Evolutionary conservation across 208 protist genomes (phyloP), one percentile per base, ranked within the genome.

Genomic region (Acanthamoeba castellanii): DNA sequence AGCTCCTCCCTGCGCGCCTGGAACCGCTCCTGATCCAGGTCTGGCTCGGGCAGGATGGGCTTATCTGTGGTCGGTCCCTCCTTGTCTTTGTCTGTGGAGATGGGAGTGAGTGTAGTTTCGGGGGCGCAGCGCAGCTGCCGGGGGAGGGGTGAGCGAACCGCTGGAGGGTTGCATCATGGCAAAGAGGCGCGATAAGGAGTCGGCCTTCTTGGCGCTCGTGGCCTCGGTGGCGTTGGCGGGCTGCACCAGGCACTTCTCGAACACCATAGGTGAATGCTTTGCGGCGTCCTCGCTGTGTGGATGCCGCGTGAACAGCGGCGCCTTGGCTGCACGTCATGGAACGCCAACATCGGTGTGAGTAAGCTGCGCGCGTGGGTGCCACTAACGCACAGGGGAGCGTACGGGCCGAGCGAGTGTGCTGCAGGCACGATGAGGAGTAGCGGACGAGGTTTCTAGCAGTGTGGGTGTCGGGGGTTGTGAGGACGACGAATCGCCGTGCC

Each of bases 401-500:
- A 85, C 76, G 14, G 20, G 22, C 47, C 0, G 76, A 13, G 9
- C 76, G 34, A 30, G 76, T 32, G 9, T 85, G 42, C 76, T 85
- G 76, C 45, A 85, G 47, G 42, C 76, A 85, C 25, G 76, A 30
- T 25, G 76, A 59, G 30, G 4, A 16, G 76, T 85, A 85, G 76
- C 76, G 76, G 42, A 20, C 25, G 18, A 85, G 42, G 20, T 30
- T 25, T 2, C 76, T 32, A 7, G 76, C 30, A 9, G 55, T 5
- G 13, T 37, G 47, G 22, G 20, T 16, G 47, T 85, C 76, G 76
- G 42, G 42, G 0, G 76, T 57, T 7, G 76, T 85, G 45, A 85
- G 76, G 7, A 85, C 76, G 20, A 85, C 47, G 42, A 85, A 85
- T 34, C 76, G 76, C 42, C 76, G 76, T 8, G 42, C 32, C 5